phyloP scores from a whole-genome alignment of 768 basidiomycete genomes.

The Rossbeevera mucosa region DNA sequence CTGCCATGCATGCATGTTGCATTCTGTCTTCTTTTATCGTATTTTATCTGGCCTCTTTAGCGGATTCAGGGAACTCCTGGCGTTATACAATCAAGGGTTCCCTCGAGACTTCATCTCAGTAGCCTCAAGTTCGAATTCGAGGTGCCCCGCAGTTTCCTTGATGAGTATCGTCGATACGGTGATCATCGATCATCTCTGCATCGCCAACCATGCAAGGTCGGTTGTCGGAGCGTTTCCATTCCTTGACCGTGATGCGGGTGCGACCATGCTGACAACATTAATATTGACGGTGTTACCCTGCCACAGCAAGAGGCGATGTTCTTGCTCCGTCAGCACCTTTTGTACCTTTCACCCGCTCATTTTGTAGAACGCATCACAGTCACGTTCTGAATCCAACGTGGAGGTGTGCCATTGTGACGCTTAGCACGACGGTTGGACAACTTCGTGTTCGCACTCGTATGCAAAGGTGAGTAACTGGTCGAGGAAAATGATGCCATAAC shows the following conservation, averaged over 20 bases:
- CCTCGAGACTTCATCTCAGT: background rate
- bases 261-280: background rate
- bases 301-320: background rate
- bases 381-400: background rate
- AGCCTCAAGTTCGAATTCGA: background rate
- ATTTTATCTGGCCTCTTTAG: background rate
- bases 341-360: background rate
- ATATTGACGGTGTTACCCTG: background rate
- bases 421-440: background rate
- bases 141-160: background rate
- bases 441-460: background rate
- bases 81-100: background rate
- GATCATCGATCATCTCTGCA: background rate
- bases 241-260: background rate
- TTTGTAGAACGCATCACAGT: background rate
- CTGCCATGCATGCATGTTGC: background rate
- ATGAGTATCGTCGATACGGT: background rate
- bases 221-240: background rate
- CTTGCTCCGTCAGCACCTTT: background rate
- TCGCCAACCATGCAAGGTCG: background rate
- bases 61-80: background rate
- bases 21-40: background rate
- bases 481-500: background rate
- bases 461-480: background rate
- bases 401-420: background rate